phyloP scores from a whole-genome alignment of 2,329 filamentous ascomycete genomes.

The Diaporthe sp. region DNA sequence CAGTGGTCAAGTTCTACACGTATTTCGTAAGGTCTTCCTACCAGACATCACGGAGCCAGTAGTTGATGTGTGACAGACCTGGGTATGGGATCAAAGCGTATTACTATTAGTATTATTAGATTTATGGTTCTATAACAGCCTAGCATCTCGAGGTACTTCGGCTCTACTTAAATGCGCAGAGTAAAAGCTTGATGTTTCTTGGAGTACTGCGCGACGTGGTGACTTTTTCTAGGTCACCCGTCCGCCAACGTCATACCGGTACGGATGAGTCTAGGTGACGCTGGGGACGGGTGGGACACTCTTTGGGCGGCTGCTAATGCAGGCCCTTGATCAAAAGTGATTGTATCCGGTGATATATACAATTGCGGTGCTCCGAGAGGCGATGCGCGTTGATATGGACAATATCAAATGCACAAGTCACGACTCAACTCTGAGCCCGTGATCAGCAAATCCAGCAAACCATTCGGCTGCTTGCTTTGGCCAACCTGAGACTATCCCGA shows the following conservation, averaged over 20 bases:
- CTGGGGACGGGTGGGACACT: not conserved
- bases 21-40: not conserved
- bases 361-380: not conserved
- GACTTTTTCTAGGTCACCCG: not conserved
- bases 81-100: not conserved
- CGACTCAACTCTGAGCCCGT: constrained; percentile 32
- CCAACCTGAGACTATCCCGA: constrained; percentile 34
- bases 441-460: constrained; percentile 31
- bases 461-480: constrained; percentile 24
- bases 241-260: not conserved
- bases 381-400: not conserved
- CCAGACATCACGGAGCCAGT: not conserved
- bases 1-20: not conserved
- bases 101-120: constrained; percentile 25
- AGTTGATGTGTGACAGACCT: not conserved
- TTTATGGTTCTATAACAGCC: not conserved
- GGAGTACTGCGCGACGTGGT: no score
- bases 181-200: not conserved
- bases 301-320: no score
- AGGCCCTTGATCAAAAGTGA: not conserved
- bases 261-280: not conserved
- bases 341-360: not conserved
- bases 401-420: not conserved
- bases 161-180: not conserved
- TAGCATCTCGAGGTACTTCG: not conserved